phyloP scores from a whole-genome alignment of 768 basidiomycete genomes.

The Tricholoma terreum region DNA sequence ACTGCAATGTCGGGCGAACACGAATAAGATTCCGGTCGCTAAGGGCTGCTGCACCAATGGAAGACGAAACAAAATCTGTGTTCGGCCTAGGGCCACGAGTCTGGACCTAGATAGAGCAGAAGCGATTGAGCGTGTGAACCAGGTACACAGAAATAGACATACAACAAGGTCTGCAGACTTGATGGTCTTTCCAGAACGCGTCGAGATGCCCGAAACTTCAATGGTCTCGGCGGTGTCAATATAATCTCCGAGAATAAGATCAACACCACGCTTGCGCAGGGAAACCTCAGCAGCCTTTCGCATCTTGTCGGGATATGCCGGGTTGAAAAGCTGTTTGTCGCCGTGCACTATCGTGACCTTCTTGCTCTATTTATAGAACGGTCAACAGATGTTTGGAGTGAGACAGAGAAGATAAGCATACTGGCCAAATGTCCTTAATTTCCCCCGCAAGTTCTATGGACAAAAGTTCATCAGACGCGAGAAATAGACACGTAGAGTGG shows the following conservation, averaged over 20 bases:
- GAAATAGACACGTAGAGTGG: neutral
- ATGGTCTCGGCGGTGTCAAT: constrained; percentile 47
- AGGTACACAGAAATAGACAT: constrained; percentile 21
- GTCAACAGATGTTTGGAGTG: constrained; percentile 10
- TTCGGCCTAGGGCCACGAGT: constrained; percentile 45
- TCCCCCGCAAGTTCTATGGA: constrained; percentile 41
- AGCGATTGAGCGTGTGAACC: neutral
- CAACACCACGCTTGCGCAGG: constrained; percentile 43
- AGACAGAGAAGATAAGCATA: constrained; percentile 17
- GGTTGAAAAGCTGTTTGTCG: constrained; percentile 48
- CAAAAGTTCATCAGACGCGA: neutral
- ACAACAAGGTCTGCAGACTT: constrained; percentile 58
- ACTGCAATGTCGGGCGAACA: constrained; percentile 56
- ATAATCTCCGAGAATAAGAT: constrained; percentile 51
- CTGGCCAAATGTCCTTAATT: constrained; percentile 40
- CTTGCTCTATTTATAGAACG: constrained; percentile 33
- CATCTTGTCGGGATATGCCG: constrained; percentile 52
- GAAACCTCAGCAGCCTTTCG: constrained; percentile 44
- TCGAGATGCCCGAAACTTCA: constrained; percentile 40
- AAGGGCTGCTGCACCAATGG: constrained; percentile 39
- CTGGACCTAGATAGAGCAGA: constrained; percentile 31
- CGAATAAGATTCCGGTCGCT: constrained; percentile 41
- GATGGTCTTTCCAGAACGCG: constrained; percentile 48
- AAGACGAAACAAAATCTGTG: constrained; percentile 46
- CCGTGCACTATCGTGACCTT: constrained; percentile 64